Evolutionary conservation across 371 early-diverging fungal species (phyloP).

Genomic region (Rhizopus microsporus): DNA sequence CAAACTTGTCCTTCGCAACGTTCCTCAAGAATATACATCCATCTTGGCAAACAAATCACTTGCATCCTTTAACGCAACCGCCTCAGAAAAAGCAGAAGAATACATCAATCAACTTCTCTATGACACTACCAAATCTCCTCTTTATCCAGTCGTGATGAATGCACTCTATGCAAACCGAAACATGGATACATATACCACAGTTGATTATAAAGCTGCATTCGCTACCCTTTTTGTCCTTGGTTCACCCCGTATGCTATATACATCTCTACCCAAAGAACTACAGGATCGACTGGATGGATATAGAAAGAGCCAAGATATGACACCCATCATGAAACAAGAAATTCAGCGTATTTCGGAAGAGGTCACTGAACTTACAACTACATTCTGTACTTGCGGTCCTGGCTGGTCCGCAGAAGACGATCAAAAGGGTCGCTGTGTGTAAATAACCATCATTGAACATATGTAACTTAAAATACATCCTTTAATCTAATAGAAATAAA

Average conservation of each 20-base stretch:
- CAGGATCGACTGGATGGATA: slow-evolving; percentile 25
- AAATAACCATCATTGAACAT: background rate
- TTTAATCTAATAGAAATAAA: background rate
- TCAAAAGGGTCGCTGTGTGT: slow-evolving; percentile 8
- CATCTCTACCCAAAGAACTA: slow-evolving; percentile 29
- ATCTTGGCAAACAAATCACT: slow-evolving; percentile 47
- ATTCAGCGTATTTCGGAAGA: slow-evolving; percentile 32
- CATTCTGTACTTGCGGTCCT: slow-evolving; percentile 33
- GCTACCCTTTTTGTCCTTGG: slow-evolving; percentile 34
- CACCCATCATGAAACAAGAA: slow-evolving; percentile 24
- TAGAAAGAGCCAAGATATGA: slow-evolving; percentile 26
- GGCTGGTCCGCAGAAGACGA: slow-evolving; percentile 14
- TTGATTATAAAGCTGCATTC: slow-evolving; percentile 34
- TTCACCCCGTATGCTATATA: slow-evolving; percentile 33
- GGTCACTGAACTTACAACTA: slow-evolving; percentile 28
- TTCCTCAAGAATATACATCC: slow-evolving; percentile 47
- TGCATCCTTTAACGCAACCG: slow-evolving; percentile 27
- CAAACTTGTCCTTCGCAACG: slow-evolving; percentile 46
- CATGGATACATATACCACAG: slow-evolving; percentile 16
- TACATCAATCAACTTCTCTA: slow-evolving; percentile 42
- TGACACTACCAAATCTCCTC: slow-evolving; percentile 44
- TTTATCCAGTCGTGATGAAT: slow-evolving; percentile 46
- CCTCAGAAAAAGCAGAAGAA: slow-evolving; percentile 30
- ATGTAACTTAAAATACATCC: too few species aligned
- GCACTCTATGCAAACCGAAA: slow-evolving; percentile 37